Evolutionary conservation across 2,329 filamentous ascomycete species (phyloP).

Genomic region (Sphaerulina musiva): DNA sequence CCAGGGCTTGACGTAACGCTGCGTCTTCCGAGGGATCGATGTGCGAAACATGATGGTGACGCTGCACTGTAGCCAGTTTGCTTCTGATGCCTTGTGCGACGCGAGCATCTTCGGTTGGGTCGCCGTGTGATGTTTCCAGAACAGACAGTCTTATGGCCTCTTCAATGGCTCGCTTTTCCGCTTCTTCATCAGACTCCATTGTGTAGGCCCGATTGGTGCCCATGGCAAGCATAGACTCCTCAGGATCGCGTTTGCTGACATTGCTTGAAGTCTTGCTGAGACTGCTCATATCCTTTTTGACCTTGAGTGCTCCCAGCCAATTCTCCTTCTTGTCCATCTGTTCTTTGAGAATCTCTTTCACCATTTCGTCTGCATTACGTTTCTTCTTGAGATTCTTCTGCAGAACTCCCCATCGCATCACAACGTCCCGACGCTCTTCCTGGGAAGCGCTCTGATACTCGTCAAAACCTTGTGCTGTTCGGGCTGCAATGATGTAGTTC

Average conservation of each 20-base stretch:
- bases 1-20: constrained; percentile 44
- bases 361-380: constrained; percentile 51
- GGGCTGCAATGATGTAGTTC: constrained; percentile 72
- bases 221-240: constrained; percentile 14
- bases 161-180: constrained; percentile 59
- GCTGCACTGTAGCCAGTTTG: constrained; percentile 56
- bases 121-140: constrained; percentile 61
- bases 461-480: constrained; percentile 67
- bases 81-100: constrained; percentile 69
- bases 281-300: constrained; percentile 11
- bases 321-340: constrained; percentile 30
- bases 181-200: constrained; percentile 29
- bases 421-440: constrained; percentile 58
- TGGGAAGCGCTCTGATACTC: constrained; percentile 52
- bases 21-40: constrained; percentile 39
- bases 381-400: constrained; percentile 54
- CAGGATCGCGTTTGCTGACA: background rate
- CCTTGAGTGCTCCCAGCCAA: constrained; percentile 12
- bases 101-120: constrained; percentile 61
- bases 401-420: constrained; percentile 58
- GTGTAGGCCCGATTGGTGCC: constrained; percentile 12
- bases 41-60: constrained; percentile 28
- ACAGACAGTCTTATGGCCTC: constrained; percentile 65
- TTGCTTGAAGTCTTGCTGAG: constrained; percentile 4
- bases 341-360: constrained; percentile 39